Base-by-base conservation (phyloP, 805 yeast species). In the Ogataea sp. region DNA sequence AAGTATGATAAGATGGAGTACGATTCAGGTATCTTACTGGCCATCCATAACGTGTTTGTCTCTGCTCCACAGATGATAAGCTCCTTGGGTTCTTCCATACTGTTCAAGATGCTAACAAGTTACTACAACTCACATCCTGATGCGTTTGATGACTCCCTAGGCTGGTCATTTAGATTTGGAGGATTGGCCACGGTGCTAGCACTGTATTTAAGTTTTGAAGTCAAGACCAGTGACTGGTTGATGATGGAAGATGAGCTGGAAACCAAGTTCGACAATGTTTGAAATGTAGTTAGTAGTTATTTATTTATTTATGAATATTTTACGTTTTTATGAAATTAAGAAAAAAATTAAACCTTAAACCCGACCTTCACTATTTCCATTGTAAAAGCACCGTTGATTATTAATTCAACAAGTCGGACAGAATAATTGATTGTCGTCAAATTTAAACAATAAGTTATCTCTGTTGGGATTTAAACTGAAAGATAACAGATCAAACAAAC, bases 161-260 rank as follows among this genome's bases (percentile, higher is more conserved):
- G 71, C 1, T 75, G 81, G 82, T 74, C 73, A 2, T 75, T 73
- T 51, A 52, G 80, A 39, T 59, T 73, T 40, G 78, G 80, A 2
- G 82, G 81, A 0, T 20, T 73, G 2, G 64, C 71, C 20, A 59
- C 78, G 2, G 43, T 71, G 14, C 68, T 69, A 3, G 80, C 82
- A 0, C 53, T 65, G 10, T 40, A 62, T 14, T 40, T 69, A 10
- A 68, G 74, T 45, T 43, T 58, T n/a, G 59, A 49, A 41, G 62
- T 74, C n/a, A 70, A 66, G 44, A 62, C 66, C 2, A 62, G 65
- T 20, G 62, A 61, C 7, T 58, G 65, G 38, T 49, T 69, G 13
- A 51, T 50, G 25, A 39, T 48, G 15, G 70, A 68, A 32, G 68
- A 64, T 46, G 48, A 46, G 28, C 21, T 35, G 18, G 63, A 56